phyloP scores from a whole-genome alignment of 768 basidiomycete genomes.

The Calocera cornea region DNA sequence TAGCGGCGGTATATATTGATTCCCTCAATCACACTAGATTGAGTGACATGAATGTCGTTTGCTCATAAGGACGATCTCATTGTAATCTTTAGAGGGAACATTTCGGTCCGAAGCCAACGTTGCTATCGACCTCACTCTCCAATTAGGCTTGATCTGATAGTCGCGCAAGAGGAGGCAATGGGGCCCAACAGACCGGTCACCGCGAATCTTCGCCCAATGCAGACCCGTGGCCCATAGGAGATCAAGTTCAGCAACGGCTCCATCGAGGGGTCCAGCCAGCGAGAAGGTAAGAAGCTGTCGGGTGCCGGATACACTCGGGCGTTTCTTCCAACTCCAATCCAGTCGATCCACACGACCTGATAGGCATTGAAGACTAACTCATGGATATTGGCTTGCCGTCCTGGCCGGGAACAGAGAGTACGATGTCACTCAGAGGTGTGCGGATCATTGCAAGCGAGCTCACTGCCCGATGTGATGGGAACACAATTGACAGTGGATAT shows the following conservation, averaged over 20 bases:
- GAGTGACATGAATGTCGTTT: neutral
- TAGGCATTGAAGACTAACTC: neutral
- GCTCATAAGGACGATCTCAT: neutral
- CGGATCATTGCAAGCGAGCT: conserved; percentile 23
- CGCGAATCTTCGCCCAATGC: conserved; percentile 45
- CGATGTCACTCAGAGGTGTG: conserved; percentile 22
- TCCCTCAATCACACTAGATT: no score
- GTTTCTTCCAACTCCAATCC: conserved; percentile 25
- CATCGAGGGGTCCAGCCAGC: conserved; percentile 33
- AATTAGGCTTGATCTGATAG: conserved; percentile 35
- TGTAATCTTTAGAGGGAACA: neutral
- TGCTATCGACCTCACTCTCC: neutral
- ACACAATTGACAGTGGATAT: no score
- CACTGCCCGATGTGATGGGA: no score
- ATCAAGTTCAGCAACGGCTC: conserved; percentile 15
- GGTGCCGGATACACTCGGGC: conserved; percentile 38
- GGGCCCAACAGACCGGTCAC: conserved; percentile 38
- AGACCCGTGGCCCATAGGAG: conserved; percentile 34
- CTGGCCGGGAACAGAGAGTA: conserved; percentile 12
- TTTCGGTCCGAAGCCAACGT: neutral
- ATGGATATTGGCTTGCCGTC: neutral
- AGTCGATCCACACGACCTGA: neutral
- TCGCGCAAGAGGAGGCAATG: conserved; percentile 41
- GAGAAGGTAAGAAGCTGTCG: conserved; percentile 35
- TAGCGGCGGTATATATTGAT: no score